Conservation (phyloP, 164 flowering plant genomes). For the Euptelea pleiosperma region DNA sequence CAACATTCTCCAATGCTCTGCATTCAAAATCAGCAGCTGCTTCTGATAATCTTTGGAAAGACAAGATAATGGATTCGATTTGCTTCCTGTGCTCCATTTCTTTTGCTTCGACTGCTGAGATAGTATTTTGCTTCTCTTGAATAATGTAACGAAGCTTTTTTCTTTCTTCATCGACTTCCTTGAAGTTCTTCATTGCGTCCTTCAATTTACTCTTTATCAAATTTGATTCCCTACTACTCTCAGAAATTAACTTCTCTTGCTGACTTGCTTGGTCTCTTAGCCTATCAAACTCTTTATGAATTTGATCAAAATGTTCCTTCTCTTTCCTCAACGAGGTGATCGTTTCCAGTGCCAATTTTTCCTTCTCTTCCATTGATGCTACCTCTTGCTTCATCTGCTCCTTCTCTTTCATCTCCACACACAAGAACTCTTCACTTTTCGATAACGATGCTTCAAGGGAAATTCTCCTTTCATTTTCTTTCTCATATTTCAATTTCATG, state of each 20-base stretch:
- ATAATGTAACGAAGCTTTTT: no score
- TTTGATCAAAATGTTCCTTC: conserved; percentile 29
- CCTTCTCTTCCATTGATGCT: conserved; percentile 38
- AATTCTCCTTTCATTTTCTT: no score
- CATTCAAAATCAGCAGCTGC: conserved; percentile 37
- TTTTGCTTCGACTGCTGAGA: conserved; percentile 23
- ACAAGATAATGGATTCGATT: no score
- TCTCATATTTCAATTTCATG: conserved; percentile 18
- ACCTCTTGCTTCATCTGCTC: conserved; percentile 39
- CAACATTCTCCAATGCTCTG: conserved; percentile 26
- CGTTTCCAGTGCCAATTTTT: conserved; percentile 32
- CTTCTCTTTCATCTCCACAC: conserved; percentile 30
- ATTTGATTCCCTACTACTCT: no score
- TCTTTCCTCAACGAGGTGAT: conserved; percentile 29
- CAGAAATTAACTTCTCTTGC: conserved; percentile 30
- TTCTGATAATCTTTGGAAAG: conserved; percentile 27
- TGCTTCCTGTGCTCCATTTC: conserved; percentile 42
- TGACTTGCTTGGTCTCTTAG: conserved; percentile 24
- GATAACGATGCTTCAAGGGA: conserved; percentile 30
- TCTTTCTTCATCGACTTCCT: conserved; percentile 28
- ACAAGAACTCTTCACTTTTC: conserved; percentile 31
- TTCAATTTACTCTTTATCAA: conserved; percentile 26
- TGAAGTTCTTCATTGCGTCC: conserved; percentile 29
- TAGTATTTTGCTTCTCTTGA: conserved; percentile 28
- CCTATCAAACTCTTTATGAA: conserved; percentile 28